Base-by-base conservation (phyloP, 768 basidiomycete species). In the Trametes cinnabarina region DNA sequence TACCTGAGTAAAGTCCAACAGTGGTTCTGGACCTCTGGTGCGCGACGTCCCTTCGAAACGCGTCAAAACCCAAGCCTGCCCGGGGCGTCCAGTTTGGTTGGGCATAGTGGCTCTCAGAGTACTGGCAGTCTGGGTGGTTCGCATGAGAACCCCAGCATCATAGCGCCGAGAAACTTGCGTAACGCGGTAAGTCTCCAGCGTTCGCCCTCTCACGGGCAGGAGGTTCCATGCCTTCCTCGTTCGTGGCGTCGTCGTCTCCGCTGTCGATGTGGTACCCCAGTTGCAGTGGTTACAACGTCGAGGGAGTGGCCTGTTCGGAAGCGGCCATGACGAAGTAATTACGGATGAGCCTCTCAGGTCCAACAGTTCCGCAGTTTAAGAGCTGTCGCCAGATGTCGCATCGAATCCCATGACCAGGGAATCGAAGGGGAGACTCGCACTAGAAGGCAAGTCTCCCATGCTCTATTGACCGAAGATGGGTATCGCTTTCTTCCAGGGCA, bases 361-460 rank as follows among this genome's bases (percentile, higher is more conserved):
- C 57, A 46, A 46, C 51, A 51, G 35, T 43, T 42, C 37, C 55
- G 55, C 55, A 50, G 56, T 41, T 42, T 30, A 39, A 50, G 41
- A 44, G 30, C 41, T 41, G 47, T 43, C 48, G 58, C 48, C 52
- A 42, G 40, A 51, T 55, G 58, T 54, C 58, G 53, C 26, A 22
- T 48, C 30, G 4, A 14, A 48, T 55, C 58, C 35, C 53, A 60
- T 60, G 58, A 60, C 58, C 58, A 54, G 26, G 52, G 48, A 26
- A 42, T 49, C 47, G 39, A 23, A n/a, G 47, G 48, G 58, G 42
- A 42, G 35, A 47, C 52, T 44, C 34, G 42, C 12, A 26, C 58
- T 50, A 60, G 58, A 60, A 55, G 52, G 47, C 37, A 60, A 25
- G 43, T 60, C 34, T 48, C 41, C 40, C 46, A 30, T 60, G 58